Percentiles rank a stretch among this genome's conserved stretches.
Evolutionary conservation across 78 protist genomes (phyloP).

Genomic region (Andalucia godoyi): DNA sequence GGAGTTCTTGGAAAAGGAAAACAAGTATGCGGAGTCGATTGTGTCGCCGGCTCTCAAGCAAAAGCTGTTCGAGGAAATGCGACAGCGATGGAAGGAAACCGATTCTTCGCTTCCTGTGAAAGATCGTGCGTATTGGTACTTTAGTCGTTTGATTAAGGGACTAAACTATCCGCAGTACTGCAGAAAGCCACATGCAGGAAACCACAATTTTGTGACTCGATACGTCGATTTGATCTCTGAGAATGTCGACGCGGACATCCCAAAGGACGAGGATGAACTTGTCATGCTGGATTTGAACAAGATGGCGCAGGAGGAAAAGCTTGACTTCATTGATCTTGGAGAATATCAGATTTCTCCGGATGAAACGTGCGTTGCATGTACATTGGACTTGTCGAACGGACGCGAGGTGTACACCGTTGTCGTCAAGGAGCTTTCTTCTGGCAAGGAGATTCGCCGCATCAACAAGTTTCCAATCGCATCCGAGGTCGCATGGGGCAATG

Average conservation of each 20-base stretch:
- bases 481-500: not conserved
- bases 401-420: not conserved
- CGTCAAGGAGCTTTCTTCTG: not conserved
- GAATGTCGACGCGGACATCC: not conserved
- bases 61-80: not conserved
- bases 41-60: not conserved
- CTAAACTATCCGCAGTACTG: not conserved
- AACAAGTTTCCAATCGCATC: too few species aligned
- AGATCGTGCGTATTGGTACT: not conserved
- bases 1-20: not conserved
- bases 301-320: not conserved
- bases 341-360: not conserved
- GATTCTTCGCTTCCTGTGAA: not conserved
- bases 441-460: not conserved
- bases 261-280: not conserved
- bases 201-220: too few species aligned
- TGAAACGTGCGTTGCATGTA: not conserved
- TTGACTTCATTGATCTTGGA: not conserved
- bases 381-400: constrained; percentile 1
- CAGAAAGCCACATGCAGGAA: too few species aligned
- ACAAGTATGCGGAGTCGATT: not conserved
- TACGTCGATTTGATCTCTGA: not conserved
- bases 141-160: not conserved
- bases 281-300: not conserved
- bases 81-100: not conserved